phyloP scores from a whole-genome alignment of 805 yeast species.

The Wickerhamomyces ciferrii region DNA sequence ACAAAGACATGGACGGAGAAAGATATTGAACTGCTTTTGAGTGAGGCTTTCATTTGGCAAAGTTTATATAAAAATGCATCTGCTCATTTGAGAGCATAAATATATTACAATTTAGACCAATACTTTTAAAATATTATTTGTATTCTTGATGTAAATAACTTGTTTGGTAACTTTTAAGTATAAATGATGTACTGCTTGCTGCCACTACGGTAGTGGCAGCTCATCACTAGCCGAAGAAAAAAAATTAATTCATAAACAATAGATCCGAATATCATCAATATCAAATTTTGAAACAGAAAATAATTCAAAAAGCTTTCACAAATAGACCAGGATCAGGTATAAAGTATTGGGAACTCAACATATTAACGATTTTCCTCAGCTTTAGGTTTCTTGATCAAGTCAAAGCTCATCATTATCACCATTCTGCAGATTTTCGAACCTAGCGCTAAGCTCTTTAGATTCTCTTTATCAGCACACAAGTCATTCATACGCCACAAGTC shows the following conservation, averaged over 20 bases:
- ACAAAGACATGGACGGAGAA: conserved; percentile 81
- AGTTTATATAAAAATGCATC: conserved; percentile 83
- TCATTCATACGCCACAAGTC: background rate
- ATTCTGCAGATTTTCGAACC: background rate
- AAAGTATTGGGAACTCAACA: too few species aligned
- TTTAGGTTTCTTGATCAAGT: background rate
- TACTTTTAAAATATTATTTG: too few species aligned
- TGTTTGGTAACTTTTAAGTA: background rate
- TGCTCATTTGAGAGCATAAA: conserved; percentile 60
- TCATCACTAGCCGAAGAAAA: background rate
- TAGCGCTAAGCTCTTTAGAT: background rate
- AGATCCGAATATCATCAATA: background rate
- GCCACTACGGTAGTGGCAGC: background rate
- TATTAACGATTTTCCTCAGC: too few species aligned
- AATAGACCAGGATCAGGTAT: too few species aligned
- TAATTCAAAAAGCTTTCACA: too few species aligned
- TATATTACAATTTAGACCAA: background rate
- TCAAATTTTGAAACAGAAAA: too few species aligned
- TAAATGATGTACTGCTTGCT: too few species aligned
- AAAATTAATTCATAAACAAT: background rate
- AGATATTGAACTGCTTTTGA: conserved; percentile 84
- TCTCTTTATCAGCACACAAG: background rate
- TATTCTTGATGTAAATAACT: too few species aligned
- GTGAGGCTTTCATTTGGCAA: conserved; percentile 98
- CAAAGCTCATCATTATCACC: background rate